Evolutionary conservation across 768 basidiomycete genomes (phyloP).

Genomic region (Rhizopogon salebrosus): DNA sequence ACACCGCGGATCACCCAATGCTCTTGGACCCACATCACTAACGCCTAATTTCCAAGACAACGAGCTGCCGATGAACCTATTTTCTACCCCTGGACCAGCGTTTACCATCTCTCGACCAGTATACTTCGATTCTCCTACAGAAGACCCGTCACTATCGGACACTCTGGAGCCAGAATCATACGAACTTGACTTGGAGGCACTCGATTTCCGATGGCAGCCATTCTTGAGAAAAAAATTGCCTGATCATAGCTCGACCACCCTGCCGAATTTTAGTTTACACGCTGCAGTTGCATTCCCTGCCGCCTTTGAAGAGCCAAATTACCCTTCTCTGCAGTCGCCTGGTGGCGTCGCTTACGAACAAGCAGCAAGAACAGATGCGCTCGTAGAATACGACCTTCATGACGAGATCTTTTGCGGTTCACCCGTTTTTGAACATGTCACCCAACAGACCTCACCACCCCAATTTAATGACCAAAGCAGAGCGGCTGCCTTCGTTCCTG

Average conservation of each 20-base stretch:
- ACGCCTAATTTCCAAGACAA: neutral
- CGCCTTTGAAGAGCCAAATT: neutral
- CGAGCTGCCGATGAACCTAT: slow-evolving; percentile 19
- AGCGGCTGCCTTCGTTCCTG: slow-evolving; percentile 13
- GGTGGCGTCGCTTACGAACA: neutral
- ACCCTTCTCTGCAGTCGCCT: neutral
- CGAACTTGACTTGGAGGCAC: slow-evolving; percentile 31
- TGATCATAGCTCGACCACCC: neutral
- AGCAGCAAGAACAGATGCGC: neutral
- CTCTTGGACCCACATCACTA: neutral
- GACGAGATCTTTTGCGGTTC: neutral
- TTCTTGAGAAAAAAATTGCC: slow-evolving; percentile 30
- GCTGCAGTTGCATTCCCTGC: neutral
- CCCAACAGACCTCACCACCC: neutral
- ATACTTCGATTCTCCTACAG: slow-evolving; percentile 49
- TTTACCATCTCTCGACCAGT: slow-evolving; percentile 27
- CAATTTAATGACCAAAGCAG: neutral
- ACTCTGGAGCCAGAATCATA: slow-evolving; percentile 32
- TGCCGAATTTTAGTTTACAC: neutral
- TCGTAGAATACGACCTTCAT: neutral
- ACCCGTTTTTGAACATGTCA: neutral
- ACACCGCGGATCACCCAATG: neutral
- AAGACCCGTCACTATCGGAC: slow-evolving; percentile 40
- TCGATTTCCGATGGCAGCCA: slow-evolving; percentile 55
- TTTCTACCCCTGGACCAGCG: slow-evolving; percentile 47